Conservation (phyloP, 805 yeast species). For the Pichia insulana region DNA sequence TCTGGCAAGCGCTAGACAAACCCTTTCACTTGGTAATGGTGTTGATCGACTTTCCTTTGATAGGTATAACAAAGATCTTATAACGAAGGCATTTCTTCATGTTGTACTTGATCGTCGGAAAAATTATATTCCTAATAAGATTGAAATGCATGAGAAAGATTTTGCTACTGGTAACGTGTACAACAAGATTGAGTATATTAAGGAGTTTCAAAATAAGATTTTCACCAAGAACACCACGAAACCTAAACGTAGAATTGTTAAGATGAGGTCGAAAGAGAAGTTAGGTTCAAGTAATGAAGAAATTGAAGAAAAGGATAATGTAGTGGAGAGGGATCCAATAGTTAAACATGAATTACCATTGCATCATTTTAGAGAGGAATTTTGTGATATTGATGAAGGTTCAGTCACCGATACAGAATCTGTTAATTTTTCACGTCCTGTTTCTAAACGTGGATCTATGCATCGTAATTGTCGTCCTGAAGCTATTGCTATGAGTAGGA, state of each 20-base stretch:
- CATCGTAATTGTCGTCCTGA: no score
- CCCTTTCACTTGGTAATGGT: slow-evolving; percentile 53
- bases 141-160: slow-evolving; percentile 27
- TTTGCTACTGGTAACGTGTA: slow-evolving; percentile 26
- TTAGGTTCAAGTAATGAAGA: no score
- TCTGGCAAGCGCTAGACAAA: slow-evolving; percentile 66
- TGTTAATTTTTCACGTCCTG: no score
- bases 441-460: no score
- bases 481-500: slow-evolving; percentile 1
- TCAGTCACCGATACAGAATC: no score
- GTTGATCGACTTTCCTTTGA: slow-evolving; percentile 24
- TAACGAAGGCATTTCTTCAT: slow-evolving; percentile 27
- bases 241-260: slow-evolving; percentile 22
- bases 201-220: slow-evolving; percentile 37
- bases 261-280: slow-evolving; percentile 10
- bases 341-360: no score
- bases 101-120: slow-evolving; percentile 20
- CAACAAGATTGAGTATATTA: slow-evolving; percentile 32
- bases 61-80: slow-evolving; percentile 25
- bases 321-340: no score
- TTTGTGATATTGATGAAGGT: no score
- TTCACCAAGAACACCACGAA: slow-evolving; percentile 29
- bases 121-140: slow-evolving; percentile 23
- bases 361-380: no score
- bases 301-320: no score